Evolutionary conservation across 192 early-diverging fungal species (phyloP).

Genomic region (Coemansia interrupta): DNA sequence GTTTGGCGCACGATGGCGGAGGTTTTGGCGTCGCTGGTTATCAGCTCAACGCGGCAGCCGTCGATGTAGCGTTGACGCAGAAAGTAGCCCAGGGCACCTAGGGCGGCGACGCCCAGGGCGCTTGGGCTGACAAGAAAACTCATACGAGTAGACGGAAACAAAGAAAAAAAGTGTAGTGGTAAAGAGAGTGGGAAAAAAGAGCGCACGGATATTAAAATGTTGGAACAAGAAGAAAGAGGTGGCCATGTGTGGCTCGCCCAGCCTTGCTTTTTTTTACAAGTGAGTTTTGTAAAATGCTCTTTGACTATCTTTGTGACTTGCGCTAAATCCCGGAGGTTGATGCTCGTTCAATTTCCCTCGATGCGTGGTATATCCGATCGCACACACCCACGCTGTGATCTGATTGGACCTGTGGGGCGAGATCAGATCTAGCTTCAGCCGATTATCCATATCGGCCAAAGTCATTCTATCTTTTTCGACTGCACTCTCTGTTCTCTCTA

Average conservation of each 20-base stretch:
- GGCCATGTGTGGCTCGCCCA: conserved; percentile 2
- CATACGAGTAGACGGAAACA: not conserved
- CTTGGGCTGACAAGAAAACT: conserved; percentile 9
- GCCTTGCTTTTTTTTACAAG: conserved; percentile 5
- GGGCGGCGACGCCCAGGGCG: conserved; percentile 19
- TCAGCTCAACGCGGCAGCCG: conserved; percentile 25
- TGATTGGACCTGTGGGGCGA: no score
- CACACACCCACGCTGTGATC: no score
- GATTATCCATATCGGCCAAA: no score
- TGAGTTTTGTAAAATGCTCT: no score
- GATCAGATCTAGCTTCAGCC: no score
- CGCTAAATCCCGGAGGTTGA: no score
- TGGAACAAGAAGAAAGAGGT: not conserved
- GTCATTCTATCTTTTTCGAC: no score
- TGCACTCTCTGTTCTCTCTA: no score
- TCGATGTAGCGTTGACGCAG: conserved; percentile 23
- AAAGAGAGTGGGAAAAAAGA: not conserved
- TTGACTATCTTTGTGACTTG: no score
- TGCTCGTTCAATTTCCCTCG: no score
- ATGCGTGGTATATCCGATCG: no score
- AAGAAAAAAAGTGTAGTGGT: not conserved
- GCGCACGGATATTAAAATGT: not conserved
- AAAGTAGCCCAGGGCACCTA: conserved; percentile 21
- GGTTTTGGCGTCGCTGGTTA: conserved; percentile 32
- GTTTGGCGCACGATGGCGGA: conserved; percentile 37